Evolutionary conservation across 148 eudicot genomes (phyloP).

Genomic region (Gaultheria prostrata): DNA sequence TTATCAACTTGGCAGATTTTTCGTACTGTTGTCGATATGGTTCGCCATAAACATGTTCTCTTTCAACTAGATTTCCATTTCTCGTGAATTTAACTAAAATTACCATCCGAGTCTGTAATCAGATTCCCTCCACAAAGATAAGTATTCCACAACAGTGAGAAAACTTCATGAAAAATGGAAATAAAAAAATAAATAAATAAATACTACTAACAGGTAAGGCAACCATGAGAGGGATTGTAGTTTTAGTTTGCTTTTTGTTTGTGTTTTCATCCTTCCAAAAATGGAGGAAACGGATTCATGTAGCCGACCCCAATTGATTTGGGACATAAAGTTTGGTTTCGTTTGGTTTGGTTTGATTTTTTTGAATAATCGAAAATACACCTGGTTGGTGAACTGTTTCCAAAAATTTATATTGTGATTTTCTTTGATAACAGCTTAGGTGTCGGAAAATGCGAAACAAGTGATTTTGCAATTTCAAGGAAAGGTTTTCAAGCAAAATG

Average conservation of each 20-base stretch:
- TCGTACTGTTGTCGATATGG: neutral
- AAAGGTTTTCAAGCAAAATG: too few relatives aligned
- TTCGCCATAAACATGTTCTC: neutral
- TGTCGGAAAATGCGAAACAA: neutral
- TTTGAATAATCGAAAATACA: too few relatives aligned
- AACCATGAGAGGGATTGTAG: neutral
- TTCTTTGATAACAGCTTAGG: too few relatives aligned
- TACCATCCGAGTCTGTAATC: neutral
- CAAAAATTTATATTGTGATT: neutral
- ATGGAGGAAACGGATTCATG: too few relatives aligned
- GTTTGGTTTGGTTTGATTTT: too few relatives aligned
- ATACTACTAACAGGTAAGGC: neutral
- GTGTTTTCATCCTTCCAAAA: neutral
- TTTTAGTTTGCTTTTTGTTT: too few relatives aligned
- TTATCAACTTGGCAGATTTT: conserved; percentile 6
- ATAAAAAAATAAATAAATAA: neutral
- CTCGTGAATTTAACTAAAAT: neutral
- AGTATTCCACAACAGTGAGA: too few relatives aligned
- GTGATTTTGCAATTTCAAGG: too few relatives aligned
- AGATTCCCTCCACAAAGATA: neutral
- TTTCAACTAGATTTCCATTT: neutral
- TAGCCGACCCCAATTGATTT: too few relatives aligned
- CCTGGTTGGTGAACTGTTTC: neutral
- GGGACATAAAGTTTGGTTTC: too few relatives aligned
- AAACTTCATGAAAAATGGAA: too few relatives aligned